Percentiles rank a stretch among this genome's conserved stretches.
phyloP scores from a whole-genome alignment of 2,329 filamentous ascomycete species.

The Pseudomassariella vexata region DNA sequence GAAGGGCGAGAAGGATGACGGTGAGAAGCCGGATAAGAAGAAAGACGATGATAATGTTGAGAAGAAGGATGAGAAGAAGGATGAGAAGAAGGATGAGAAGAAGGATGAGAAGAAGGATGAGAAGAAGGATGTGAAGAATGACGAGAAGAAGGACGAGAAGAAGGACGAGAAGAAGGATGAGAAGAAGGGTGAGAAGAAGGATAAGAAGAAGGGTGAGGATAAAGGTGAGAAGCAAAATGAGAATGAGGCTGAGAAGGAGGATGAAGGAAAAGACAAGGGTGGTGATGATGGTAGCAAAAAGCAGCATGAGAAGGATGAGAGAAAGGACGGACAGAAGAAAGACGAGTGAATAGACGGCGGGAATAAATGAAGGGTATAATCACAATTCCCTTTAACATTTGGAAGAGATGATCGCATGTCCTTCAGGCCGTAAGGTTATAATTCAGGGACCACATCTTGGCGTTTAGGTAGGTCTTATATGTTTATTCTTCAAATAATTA shows the following conservation, averaged over 20 bases:
- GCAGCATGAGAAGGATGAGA: constrained; percentile 2
- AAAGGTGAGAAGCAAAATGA: constrained; percentile 5
- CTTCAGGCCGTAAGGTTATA: too few species aligned
- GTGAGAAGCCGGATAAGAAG: constrained; percentile 16
- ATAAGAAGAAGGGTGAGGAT: constrained; percentile 8
- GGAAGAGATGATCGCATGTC: too few species aligned
- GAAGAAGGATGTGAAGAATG: constrained; percentile 17
- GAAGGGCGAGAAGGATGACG: constrained; percentile 8
- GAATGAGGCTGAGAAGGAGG: constrained; percentile 7
- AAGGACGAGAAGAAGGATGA: constrained; percentile 15
- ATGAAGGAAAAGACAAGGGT: not conserved
- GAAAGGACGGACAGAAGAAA: too few species aligned
- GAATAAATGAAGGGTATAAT: too few species aligned
- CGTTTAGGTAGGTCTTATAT: too few species aligned
- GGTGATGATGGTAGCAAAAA: too few species aligned
- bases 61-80: constrained; percentile 12
- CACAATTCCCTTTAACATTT: too few species aligned
- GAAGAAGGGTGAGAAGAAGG: constrained; percentile 14
- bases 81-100: constrained; percentile 15
- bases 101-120: constrained; percentile 14
- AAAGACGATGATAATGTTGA: constrained; percentile 17
- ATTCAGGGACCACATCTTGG: too few species aligned
- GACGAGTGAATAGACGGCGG: too few species aligned
- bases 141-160: constrained; percentile 13
- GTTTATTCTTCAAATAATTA: too few species aligned